Evolutionary conservation across 129 eudicot genomes (phyloP), one percentile per base, ranked within the genome.

Genomic region (Arctium lappa): DNA sequence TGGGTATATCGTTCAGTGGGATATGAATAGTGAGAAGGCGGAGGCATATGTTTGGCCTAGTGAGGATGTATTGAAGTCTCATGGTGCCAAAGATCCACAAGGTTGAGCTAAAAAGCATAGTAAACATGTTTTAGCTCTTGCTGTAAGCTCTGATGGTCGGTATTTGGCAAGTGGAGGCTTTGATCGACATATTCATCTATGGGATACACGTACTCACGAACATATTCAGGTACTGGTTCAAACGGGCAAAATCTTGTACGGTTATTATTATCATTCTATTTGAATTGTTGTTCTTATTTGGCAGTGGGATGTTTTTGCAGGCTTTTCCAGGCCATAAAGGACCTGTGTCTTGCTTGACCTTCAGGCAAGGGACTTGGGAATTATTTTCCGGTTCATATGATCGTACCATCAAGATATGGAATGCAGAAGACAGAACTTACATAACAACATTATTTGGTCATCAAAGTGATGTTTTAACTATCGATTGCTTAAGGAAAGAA

Each of bases 251-350:
- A n/a, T 5, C 8, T 56, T 60, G 68, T 16, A 60, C 29, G 9
- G 27, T 22, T 22, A 16, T 60, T 2, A 60, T 60, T 0, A 5
- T n/a, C 68, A 6, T 56, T 5, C 4, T 60, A 60, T 60, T 60
- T 60, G 29, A 60, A 60, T 1, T 60, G 27, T 22, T 22, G 4
- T 46, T 30, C 81, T 82, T 62, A 84, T 48, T 84, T 72, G 42
- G 48, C 16, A 12, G 32, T 38, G 15, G 56, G 53, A 8, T 53
- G 15, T 63, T 39, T 79, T 81, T 88, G 69, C 93, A 96, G 99
- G 98, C 98, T 80, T 96, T 96, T 90, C 89, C 91, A 0, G 99
- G 99, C 56, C 99, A 96, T 74, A 90, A 87, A 88, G 97, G 96
- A 48, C 92, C 98, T 13, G 96, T 96, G 5, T 96, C 99, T 6